A percentile compares a stretch with the other conserved stretches of the same genome.
Conservation (phyloP, 148 eudicot species). For the Nepenthes gracilis region DNA sequence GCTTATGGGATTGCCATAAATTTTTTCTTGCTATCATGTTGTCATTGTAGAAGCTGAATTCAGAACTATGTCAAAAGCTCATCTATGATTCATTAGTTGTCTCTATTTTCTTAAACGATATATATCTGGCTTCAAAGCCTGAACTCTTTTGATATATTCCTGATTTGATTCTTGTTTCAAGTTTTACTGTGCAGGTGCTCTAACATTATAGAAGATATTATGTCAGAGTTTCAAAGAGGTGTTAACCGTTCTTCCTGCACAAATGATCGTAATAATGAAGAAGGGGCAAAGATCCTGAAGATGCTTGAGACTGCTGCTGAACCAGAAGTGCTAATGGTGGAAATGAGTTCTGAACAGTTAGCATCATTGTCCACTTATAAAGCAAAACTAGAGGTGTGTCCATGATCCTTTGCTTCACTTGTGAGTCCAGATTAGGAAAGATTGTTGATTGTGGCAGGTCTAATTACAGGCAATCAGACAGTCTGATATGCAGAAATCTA, state of each 20-base stretch:
- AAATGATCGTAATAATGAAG: conserved; percentile 45
- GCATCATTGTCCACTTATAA: conserved; percentile 47
- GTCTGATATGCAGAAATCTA: conserved; percentile 46
- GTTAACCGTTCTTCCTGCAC: conserved; percentile 7
- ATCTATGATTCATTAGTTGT: no score
- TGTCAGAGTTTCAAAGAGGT: conserved; percentile 55
- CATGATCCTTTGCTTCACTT: conserved; percentile 2
- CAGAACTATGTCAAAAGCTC: no score
- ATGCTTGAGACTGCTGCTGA: conserved; percentile 82
- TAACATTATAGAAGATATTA: conserved; percentile 55
- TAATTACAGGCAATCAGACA: conserved; percentile 54
- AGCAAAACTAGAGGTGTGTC: conserved; percentile 66
- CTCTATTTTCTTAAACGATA: background rate
- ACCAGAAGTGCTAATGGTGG: conserved; percentile 91
- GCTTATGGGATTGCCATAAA: background rate
- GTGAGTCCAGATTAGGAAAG: conserved; percentile 4
- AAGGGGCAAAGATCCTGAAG: conserved; percentile 73
- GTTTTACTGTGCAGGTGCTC: conserved; percentile 43
- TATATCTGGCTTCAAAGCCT: background rate
- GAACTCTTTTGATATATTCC: background rate
- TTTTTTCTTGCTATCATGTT: background rate
- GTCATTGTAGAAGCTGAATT: no score
- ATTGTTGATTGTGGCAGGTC: conserved; percentile 2
- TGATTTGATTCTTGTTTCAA: conserved; percentile 4
- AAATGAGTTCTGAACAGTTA: conserved; percentile 75